Evolutionary conservation across 441 rosid species (phyloP), one percentile per base, ranked within the genome.

Genomic region (Populus hybrid): DNA sequence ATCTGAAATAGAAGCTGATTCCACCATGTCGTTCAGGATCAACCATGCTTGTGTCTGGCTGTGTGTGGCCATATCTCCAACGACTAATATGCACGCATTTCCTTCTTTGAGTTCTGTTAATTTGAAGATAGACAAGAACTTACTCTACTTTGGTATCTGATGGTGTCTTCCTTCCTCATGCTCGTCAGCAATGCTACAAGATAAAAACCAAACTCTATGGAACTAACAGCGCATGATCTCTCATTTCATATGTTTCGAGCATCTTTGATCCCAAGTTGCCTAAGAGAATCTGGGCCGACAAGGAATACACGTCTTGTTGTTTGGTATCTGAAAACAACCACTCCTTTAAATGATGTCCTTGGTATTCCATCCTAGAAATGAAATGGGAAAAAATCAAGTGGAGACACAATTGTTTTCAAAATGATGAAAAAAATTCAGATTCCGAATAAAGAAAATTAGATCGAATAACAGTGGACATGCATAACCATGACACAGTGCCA

Each of bases 281-380:
- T 57, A 0, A 87, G 78, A 71, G 98, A 92, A 76, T 91, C 88
- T 10, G 93, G 91, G 74, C 91, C 93, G 66, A 94, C 90, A 59
- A 95, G 90, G 83, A 92, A 92, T 72, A 95, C 75, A 9, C 94
- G 89, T 71, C 87, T 86, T 78, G 88, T 77, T 24, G 91, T 82
- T 63, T 88, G 92, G 83, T 86, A 75, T 40, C 95, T 86, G 87
- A 94, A 92, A 79, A 90, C 91, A 75, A 95, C 97, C 24, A 90
- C 83, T 84, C 99, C 98, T 84, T 92, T 90, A 83, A 91, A 93
- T 78, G 98, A 91, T 74, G 97, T 87, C 82, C 99, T 92, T 36
- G 98, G 99, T 69, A 92, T 85, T 84, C 99, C 99, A 79, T 94
- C 99, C 99, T 95, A 78, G 16, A 81, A 61, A 68, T 28, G 40